Base-by-base conservation (phyloP, 1,284 basidiomycete genomes). In the Chondrostereum purpureum region DNA sequence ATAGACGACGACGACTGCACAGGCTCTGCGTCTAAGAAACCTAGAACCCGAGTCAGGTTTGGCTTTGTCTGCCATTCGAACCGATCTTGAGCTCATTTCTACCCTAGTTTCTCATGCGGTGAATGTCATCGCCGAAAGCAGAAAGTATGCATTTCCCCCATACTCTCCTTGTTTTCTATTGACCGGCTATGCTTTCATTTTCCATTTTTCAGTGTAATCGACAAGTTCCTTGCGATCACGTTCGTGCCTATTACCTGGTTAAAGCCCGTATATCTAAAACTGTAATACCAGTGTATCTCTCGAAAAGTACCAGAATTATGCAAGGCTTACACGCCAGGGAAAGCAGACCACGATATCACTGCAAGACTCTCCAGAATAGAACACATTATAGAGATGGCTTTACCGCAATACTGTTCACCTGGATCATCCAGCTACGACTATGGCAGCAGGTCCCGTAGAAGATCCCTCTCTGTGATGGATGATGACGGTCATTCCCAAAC, bases 81-180 rank as follows among this genome's bases (percentile, higher is more conserved):
- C 23, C 16, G 8, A 12, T 38, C 24, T 38, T 31, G 44, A 35
- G 40, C 40, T 44, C 27, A 4, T 50, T 39, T 43, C 45, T 36
- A 18, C 24, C 20, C 42, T 56, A 88, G 87, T 61, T 89, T 88
- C 54, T 88, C 86, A n/a, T 89, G 86, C 49, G 85, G 86, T 24
- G 86, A 89, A 66, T 89, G 87, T 52, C 87, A 89, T 67, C 77
- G 86, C 20, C 71, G 86, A 49, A 89, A 89, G 60, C 86, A 89
- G 64, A 88, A 88, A 76, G 86, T 84, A 43, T 38, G n/a, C n/a
- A n/a, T 41, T 43, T 24, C 14, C 41, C 19, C 3, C 13, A 40
- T 33, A 35, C 36, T 39, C 41, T 27, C 37, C 21, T 3, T 11
- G 21, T 43, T 45, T 45, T 31, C 44, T 50, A 33, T 45, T 34